These are phyloP conservation scores for Cyclotella choctawhatcheeana DNA, from an alignment of 108 stramenopile genomes.

Conservation along the genomic window DNA sequence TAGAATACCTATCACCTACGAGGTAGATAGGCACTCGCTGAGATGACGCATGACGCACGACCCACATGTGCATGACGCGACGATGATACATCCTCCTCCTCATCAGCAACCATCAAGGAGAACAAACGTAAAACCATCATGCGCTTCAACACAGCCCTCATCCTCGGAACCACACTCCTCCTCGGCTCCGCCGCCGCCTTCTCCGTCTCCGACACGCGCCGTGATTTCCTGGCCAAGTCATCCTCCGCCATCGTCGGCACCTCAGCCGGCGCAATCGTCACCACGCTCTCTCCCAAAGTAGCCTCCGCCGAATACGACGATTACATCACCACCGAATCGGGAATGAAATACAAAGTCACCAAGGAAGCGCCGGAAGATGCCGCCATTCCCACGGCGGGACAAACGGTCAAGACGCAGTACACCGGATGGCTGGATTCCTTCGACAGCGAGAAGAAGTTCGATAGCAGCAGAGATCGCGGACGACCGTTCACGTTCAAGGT, in stretches of 20 bases:
- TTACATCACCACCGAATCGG: slow-evolving; percentile 84
- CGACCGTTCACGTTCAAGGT: slow-evolving; percentile 94
- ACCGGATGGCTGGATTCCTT: slow-evolving; percentile 97
- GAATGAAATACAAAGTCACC: slow-evolving; percentile 86
- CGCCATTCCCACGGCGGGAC: slow-evolving; percentile 78
- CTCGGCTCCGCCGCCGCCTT: slow-evolving; percentile 28
- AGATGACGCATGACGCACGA: too few relatives aligned
- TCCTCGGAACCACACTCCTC: slow-evolving; percentile 32
- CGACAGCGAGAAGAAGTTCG: slow-evolving; percentile 87
- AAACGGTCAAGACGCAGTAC: slow-evolving; percentile 96
- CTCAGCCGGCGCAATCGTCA: slow-evolving; percentile 31
- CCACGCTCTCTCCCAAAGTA: slow-evolving; percentile 21
- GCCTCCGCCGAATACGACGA: slow-evolving; percentile 48
- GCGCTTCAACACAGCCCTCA: slow-evolving; percentile 7
- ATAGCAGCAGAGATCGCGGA: slow-evolving; percentile 92
- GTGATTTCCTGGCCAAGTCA: slow-evolving; percentile 55
- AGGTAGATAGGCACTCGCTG: too few relatives aligned
- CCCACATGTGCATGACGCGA: too few relatives aligned
- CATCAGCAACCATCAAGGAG: background rate
- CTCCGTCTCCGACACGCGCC: slow-evolving; percentile 45
- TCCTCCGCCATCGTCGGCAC: slow-evolving; percentile 38
- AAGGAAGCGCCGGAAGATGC: slow-evolving; percentile 83
- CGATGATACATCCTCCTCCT: too few relatives aligned
- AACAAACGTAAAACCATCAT: slow-evolving; percentile 9
- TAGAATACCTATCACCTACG: too few relatives aligned